Evolutionary conservation across 1,284 basidiomycete species (phyloP).

Genomic region (Xanthoconium separans): DNA sequence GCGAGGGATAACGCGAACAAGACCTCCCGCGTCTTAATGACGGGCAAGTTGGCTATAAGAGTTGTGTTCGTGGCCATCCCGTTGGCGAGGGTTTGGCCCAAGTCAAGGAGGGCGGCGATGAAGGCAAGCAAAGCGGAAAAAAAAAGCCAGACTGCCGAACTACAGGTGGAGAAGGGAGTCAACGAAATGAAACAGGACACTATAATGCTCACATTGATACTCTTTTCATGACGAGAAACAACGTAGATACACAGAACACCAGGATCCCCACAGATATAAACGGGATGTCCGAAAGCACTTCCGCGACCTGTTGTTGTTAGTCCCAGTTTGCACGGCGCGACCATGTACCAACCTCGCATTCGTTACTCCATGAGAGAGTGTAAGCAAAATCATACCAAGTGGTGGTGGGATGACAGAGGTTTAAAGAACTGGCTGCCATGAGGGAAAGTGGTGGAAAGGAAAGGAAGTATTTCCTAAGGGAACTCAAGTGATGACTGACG

Average conservation of each 20-base stretch:
- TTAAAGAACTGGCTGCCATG: slow-evolving; percentile 20
- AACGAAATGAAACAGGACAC: background rate
- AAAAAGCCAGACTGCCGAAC: slow-evolving; percentile 54
- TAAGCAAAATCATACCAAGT: slow-evolving; percentile 29
- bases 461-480: slow-evolving; percentile 8
- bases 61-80: slow-evolving; percentile 32
- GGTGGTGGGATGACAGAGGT: slow-evolving; percentile 13
- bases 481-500: slow-evolving; percentile 2
- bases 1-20: slow-evolving; percentile 56
- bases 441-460: slow-evolving; percentile 18
- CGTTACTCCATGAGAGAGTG: slow-evolving; percentile 32
- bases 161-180: slow-evolving; percentile 27
- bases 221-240: slow-evolving; percentile 59
- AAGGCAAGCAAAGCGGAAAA: slow-evolving; percentile 59
- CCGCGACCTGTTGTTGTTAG: slow-evolving; percentile 48
- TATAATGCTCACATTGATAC: slow-evolving; percentile 50
- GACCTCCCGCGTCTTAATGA: slow-evolving; percentile 58
- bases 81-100: slow-evolving; percentile 52
- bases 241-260: slow-evolving; percentile 60
- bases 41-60: slow-evolving; percentile 26
- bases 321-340: background rate
- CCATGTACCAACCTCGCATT: slow-evolving; percentile 33
- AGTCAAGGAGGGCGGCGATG: slow-evolving; percentile 60
- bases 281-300: slow-evolving; percentile 65
- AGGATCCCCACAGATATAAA: slow-evolving; percentile 65